Evolutionary conservation across 495 filamentous ascomycete genomes (phyloP).

Genomic region (Aspergillus incahuasiensis): DNA sequence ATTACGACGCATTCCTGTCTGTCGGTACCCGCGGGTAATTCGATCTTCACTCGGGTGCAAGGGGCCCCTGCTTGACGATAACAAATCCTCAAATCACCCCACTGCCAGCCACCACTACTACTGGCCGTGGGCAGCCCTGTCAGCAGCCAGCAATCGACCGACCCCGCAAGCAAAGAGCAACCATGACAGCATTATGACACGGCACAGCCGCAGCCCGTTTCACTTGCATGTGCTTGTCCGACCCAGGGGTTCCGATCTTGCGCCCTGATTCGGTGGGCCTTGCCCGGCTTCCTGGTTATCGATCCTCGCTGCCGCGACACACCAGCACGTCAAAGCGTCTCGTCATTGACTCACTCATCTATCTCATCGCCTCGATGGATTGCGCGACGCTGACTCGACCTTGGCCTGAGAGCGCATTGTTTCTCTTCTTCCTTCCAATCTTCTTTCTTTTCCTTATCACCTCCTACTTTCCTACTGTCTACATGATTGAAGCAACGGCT

Average conservation of each 20-base stretch:
- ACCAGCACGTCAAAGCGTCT: conserved; percentile 14
- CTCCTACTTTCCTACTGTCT: conserved; percentile 9
- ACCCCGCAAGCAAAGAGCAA: conserved; percentile 17
- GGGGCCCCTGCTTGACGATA: conserved; percentile 8
- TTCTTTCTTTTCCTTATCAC: conserved; percentile 14
- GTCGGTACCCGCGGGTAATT: conserved; percentile 11
- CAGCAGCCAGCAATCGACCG: background rate
- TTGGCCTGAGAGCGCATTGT: conserved; percentile 5
- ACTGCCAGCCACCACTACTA: conserved; percentile 11
- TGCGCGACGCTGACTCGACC: conserved; percentile 5
- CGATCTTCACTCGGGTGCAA: conserved; percentile 12
- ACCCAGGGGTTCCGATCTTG: conserved; percentile 4
- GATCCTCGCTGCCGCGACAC: conserved; percentile 4
- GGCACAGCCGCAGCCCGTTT: conserved; percentile 9
- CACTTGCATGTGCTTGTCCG: conserved; percentile 15
- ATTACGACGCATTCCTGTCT: conserved; percentile 12
- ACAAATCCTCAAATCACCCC: conserved; percentile 10
- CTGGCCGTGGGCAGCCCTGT: conserved; percentile 10
- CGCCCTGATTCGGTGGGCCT: background rate
- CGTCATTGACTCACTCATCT: conserved; percentile 1
- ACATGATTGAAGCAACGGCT: conserved; percentile 30
- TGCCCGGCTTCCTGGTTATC: background rate
- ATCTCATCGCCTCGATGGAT: conserved; percentile 2
- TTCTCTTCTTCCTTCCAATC: conserved; percentile 12
- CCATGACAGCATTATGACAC: conserved; percentile 17